Conservation (phyloP, 345 rosid species). For the Psidium friedrichsthalianum region DNA sequence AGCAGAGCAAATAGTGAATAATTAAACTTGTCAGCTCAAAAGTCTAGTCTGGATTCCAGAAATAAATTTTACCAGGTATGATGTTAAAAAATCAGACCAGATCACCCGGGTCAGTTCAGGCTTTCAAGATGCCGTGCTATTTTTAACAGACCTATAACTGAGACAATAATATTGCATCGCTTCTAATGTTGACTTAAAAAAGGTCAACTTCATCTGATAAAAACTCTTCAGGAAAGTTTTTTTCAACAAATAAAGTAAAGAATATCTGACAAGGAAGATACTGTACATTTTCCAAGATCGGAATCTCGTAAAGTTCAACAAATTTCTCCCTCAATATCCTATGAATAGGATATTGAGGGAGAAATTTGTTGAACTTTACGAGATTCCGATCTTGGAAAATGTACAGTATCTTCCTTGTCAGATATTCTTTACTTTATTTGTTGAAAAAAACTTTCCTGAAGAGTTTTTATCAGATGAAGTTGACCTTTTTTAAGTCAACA, state of each 20-base stretch:
- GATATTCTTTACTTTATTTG: not conserved
- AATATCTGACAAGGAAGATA: not conserved
- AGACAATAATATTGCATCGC: not conserved
- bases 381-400: conserved; percentile 76
- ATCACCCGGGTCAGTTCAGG: not conserved
- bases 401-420: conserved; percentile 25
- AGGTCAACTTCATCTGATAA: not conserved
- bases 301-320: conserved; percentile 75
- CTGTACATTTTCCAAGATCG: conserved; percentile 85
- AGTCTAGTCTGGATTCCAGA: not conserved
- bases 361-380: conserved; percentile 87
- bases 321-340: conserved; percentile 81
- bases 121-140: not conserved
- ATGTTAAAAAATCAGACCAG: not conserved
- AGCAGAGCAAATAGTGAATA: not conserved
- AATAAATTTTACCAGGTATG: not conserved
- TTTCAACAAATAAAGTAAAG: not conserved
- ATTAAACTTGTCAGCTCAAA: not conserved
- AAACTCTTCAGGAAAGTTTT: not conserved
- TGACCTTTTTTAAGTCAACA: not conserved
- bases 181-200: not conserved
- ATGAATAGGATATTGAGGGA: conserved; percentile 76
- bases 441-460: not conserved
- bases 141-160: not conserved
- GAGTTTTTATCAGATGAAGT: not conserved